phyloP scores from a whole-genome alignment of 306 rosid species.

The Cucumis sativus region Cucumber_9930_V3 NC_026655.2:756001-756500 shows the following conservation, averaged over 20 bases:
- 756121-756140: not conserved
- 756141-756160: no score
- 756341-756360: slow-evolving; percentile 68
- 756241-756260: not conserved
- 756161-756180: not conserved
- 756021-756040: not conserved
- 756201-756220: not conserved
- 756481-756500: no score
- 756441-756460: slow-evolving; percentile 61
- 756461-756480: not conserved
- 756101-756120: not conserved
- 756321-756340: slow-evolving; percentile 72
- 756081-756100: not conserved
- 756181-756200: not conserved
- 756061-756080: not conserved
- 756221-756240: not conserved
- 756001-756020: no score
- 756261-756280: not conserved
- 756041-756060: no score
- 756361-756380: slow-evolving; percentile 85
- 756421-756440: slow-evolving; percentile 47
- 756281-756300: not conserved
- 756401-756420: slow-evolving; percentile 77
- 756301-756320: slow-evolving; percentile 79
- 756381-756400: slow-evolving; percentile 70